phyloP scores from a whole-genome alignment of 371 early-diverging fungal genomes.

The Agmasoma carcini region DNA sequence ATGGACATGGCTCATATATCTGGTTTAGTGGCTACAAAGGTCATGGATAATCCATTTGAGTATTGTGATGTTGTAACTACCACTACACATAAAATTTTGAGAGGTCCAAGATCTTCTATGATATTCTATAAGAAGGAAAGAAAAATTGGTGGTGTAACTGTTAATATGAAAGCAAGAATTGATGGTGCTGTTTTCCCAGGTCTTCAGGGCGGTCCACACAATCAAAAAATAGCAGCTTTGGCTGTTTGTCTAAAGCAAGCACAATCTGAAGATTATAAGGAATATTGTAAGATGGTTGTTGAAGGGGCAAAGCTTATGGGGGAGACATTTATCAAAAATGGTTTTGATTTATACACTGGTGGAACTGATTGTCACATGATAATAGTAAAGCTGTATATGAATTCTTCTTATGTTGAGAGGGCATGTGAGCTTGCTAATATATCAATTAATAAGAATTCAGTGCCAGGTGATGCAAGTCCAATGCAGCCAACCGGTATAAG shows the following conservation, averaged over 20 bases:
- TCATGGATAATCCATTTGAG: constrained; percentile 62
- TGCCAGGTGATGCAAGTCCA: constrained; percentile 80
- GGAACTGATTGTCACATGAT: constrained; percentile 66
- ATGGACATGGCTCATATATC: constrained; percentile 93
- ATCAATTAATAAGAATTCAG: constrained; percentile 91
- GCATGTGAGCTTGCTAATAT: constrained; percentile 79
- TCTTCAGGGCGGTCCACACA: constrained; percentile 96
- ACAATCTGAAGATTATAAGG: constrained; percentile 64
- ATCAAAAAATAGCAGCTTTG: constrained; percentile 90
- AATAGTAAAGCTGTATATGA: constrained; percentile 9
- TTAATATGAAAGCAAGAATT: constrained; percentile 74
- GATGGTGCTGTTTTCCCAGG: constrained; percentile 93
- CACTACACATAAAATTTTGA: constrained; percentile 90
- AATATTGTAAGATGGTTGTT: constrained; percentile 72
- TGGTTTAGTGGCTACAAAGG: constrained; percentile 50
- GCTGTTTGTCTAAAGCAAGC: constrained; percentile 88
- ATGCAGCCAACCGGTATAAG: constrained; percentile 83
- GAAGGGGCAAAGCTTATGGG: constrained; percentile 73
- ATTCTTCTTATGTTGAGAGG: constrained; percentile 54
- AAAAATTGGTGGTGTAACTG: constrained; percentile 54
- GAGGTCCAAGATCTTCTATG: constrained; percentile 93
- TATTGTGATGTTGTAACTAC: constrained; percentile 92
- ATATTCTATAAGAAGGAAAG: constrained; percentile 81
- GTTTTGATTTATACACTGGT: constrained; percentile 65
- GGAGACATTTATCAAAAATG: constrained; percentile 58